Base-by-base conservation (phyloP, 352 stramenopile species). In the Phytophthora foliorum region DNA sequence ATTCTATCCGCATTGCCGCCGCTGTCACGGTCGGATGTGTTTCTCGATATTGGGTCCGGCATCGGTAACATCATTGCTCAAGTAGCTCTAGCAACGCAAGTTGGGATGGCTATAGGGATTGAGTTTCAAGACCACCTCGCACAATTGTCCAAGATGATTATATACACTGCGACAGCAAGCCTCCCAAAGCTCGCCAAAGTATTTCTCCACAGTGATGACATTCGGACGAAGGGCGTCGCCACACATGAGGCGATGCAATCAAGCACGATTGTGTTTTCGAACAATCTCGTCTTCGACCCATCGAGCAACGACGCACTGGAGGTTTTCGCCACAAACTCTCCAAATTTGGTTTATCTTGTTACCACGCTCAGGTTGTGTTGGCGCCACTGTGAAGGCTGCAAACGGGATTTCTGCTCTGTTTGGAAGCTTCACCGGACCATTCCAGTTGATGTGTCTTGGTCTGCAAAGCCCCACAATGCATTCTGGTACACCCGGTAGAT, bases 221-320 rank as follows among this genome's bases (percentile, higher is more conserved):
- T 57, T 9, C 17, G 50, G n/a, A 5, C 7, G 11, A 22, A 45
- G n/a, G n/a, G n/a, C n/a, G 5, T 8, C 19, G 11, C 51, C 3
- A 24, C 34, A 36, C 16, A 58, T 2, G 24, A 21, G 4, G 32
- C 22, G 16, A 36, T 58, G 22, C 34, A 49, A 46, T 21, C 32
- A 10, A 48, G 36, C 22, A 59, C 52, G 21, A 45, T 61, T 31
- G 54, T 44, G 8, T 61, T 51, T 32, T 41, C 54, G 16, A 61
- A 61, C 29, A 53, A 53, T 17, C 39, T 61, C 6, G 54, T 61
- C 10, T 61, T 61, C 21, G 54, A 61, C 8, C 54, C 24, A 27
- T 53, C 29, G 7, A 61, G 21, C 14, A 53, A 52, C 25, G 24
- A 21, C 5, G 38, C 34, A 29, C 17, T 51, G 4, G 53, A 61